Conservation (phyloP, 805 yeast genomes). For the Candida ulmi region DNA sequence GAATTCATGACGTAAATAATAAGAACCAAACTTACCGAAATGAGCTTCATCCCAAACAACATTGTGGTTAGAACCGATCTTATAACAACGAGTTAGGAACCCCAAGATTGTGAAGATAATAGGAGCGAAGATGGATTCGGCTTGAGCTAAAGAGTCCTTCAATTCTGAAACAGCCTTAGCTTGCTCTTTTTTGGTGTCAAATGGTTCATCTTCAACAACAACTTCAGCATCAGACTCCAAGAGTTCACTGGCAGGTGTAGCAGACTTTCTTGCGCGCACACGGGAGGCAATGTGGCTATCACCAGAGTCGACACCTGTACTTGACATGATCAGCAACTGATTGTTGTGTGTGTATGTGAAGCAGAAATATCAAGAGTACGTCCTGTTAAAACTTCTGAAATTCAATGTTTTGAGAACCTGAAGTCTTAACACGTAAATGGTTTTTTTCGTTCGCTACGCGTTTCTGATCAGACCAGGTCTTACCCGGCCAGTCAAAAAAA, state of each 20-base stretch:
- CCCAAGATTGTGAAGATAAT: constrained; percentile 61
- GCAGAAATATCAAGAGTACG: background rate
- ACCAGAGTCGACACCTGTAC: background rate
- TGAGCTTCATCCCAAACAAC: constrained; percentile 99
- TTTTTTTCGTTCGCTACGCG: background rate
- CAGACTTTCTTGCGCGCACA: constrained; percentile 1
- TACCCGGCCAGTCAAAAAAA: background rate
- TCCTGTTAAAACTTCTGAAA: too few species aligned
- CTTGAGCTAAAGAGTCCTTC: constrained; percentile 14
- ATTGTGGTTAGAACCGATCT: constrained; percentile 60
- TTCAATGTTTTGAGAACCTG: too few species aligned
- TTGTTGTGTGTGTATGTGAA: background rate
- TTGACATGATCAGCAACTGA: background rate
- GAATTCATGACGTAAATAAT: constrained; percentile 81
- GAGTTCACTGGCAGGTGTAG: background rate
- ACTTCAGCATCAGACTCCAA: background rate
- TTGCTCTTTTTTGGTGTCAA: constrained; percentile 16
- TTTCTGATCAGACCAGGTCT: too few species aligned
- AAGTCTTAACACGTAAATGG: background rate
- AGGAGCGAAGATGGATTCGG: constrained; percentile 43
- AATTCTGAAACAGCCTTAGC: constrained; percentile 15
- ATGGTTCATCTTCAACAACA: too few species aligned
- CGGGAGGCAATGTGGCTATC: background rate
- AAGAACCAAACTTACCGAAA: constrained; percentile 94
- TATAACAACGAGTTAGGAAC: constrained; percentile 69